Evolutionary conservation across 1,284 basidiomycete genomes (phyloP), one percentile per base, ranked within the genome.

Genomic region (Sparassis latifolia): DNA sequence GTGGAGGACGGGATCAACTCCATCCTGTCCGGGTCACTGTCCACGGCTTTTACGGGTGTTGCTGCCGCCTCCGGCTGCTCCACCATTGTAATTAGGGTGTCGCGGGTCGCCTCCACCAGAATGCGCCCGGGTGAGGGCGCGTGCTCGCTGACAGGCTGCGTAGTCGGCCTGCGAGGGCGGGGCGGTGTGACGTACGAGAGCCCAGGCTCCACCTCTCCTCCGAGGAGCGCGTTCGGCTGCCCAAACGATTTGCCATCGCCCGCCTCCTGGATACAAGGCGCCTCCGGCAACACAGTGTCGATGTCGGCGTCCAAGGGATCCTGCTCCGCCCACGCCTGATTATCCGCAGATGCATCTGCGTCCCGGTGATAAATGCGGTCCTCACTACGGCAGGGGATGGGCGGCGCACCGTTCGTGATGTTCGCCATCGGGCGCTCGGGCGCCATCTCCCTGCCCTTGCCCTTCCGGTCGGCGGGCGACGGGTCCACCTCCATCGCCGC

Each of bases 401-500:
- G 27, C 27, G n/a, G 20, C 48, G 4, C 35, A 52, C 47, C 51
- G n/a, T 70, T 71, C 5, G 67, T 69, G 47, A 70, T 69, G 48
- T 71, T 69, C 42, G 58, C 52, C 65, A 71, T 72, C 37, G 61
- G 59, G 12, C 42, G 50, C 27, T 60, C 54, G 33, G 42, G 44
- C 31, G 50, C 62, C 45, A 57, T 65, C 43, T 55, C 65, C 48
- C 63, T 73, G 1, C 61, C 67, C 37, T 69, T 72, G 10, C 52
- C 55, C 40, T 63, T 58, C 33, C 45, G 37, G 30, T 56, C 55
- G 9, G 41, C 42, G n/a, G 51, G 46, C 12, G 44, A 37, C 6
- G 30, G 28, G 4, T 42, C 44, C 4, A 42, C 5, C 3, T 49
- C 33, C 33, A 30, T 50, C 4, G 29, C 9, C n/a, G 12, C 9